Evolutionary conservation across 179 eudicot species (phyloP), one percentile per base, ranked within the genome.

Genomic region (Camellia oleifera): DNA sequence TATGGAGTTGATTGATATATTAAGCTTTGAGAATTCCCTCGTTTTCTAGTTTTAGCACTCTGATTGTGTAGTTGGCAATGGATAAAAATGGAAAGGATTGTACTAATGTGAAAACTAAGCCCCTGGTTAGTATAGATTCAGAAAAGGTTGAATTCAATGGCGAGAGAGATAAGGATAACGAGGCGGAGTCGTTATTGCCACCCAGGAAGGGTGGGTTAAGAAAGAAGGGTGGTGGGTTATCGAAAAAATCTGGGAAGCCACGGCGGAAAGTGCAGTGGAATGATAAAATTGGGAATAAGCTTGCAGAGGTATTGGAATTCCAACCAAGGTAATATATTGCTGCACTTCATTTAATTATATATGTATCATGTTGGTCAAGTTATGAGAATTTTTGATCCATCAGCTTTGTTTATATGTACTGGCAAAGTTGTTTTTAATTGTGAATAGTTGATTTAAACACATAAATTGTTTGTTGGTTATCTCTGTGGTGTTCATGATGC

Each of bases 181-280:
- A 89, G 54, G 83, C 88, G 48, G 81, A 83, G 79, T 74, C 86
- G 23, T 83, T 94, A 86, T 84, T 91, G 88, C 63, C 84, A 14
- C 72, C 89, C 64, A 74, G 82, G 32, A 82, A 77, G 68, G 32
- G 32, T 26, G 32, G 32, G 32, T 26, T 26, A 26, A 26, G 32
- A 26, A 26, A 26, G 32, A 26, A 26, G 32, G 1, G 32, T 26
- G 92, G 87, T 42, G 89, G 89, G 73, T 79, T 84, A 58, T 80
- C 87, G 5, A 83, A 83, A 10, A 85, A 82, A 54, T 58, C 69
- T 0, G 84, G 80, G 18, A 94, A 91, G 72, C 83, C 85, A 13
- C 83, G 69, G 79, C 80, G 88, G 85, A 95, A 88, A 81, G 97
- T 95, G 77, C 91, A 89, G 89, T 95, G 98, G 98, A 92, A 91